These are phyloP conservation scores for Discostella pseudostelligera DNA, from an alignment of 108 stramenopile species.

Conservation along the genomic window DNA sequence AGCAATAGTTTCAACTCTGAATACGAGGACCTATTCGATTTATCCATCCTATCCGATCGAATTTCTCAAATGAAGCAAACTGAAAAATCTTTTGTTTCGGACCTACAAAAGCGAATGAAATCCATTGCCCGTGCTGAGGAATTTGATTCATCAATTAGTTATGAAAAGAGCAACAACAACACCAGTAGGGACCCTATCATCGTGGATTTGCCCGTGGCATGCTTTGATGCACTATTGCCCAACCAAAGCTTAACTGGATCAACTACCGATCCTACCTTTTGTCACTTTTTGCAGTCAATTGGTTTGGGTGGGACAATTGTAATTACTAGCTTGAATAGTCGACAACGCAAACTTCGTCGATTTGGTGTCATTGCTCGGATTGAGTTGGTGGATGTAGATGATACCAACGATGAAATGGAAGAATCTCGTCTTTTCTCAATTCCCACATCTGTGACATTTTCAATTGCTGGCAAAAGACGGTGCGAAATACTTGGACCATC, in stretches of 20 bases:
- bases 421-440: neutral
- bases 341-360: constrained; percentile 46
- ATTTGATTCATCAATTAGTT: constrained; percentile 7
- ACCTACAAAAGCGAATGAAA: constrained; percentile 23
- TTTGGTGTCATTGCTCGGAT: constrained; percentile 52
- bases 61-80: constrained; percentile 10
- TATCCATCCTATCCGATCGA: constrained; percentile 6
- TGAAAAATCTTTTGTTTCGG: constrained; percentile 18
- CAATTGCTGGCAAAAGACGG: constrained; percentile 37
- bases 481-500: constrained; percentile 25
- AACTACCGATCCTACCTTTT: constrained; percentile 64
- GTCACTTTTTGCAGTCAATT: constrained; percentile 37
- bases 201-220: constrained; percentile 49
- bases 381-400: constrained; percentile 50
- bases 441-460: constrained; percentile 66
- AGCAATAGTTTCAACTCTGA: too few relatives aligned
- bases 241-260: constrained; percentile 52
- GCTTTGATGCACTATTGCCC: constrained; percentile 60
- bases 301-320: constrained; percentile 65
- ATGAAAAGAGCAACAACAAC: neutral
- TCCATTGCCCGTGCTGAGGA: constrained; percentile 15
- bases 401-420: constrained; percentile 9
- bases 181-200: neutral
- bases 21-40: neutral
- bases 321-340: constrained; percentile 53